phyloP scores from a whole-genome alignment of 169 alveolate genomes.

The Eimeria zaria region DNA sequence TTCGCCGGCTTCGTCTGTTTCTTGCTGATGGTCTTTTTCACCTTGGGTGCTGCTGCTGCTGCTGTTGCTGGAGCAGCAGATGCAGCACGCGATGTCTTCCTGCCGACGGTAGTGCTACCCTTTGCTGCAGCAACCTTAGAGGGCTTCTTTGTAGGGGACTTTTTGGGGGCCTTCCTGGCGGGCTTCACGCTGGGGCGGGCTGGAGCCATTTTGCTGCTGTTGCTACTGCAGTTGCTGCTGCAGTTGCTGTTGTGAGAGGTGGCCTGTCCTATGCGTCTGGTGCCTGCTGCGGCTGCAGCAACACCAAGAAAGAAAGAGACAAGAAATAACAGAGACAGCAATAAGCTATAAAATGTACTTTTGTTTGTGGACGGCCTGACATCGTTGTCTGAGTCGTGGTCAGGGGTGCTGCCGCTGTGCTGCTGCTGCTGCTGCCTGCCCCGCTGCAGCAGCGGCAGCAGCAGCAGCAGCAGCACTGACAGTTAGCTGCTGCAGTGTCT shows the following conservation, averaged over 20 bases:
- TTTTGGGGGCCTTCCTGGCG: slow-evolving; percentile 78
- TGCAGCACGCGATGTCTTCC: slow-evolving; percentile 64
- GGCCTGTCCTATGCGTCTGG: slow-evolving; percentile 56
- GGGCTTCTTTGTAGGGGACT: slow-evolving; percentile 61
- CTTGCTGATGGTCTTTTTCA: slow-evolving; percentile 60
- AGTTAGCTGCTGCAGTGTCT: slow-evolving; percentile 62
- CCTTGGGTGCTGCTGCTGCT: slow-evolving; percentile 74
- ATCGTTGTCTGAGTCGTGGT: slow-evolving; percentile 23
- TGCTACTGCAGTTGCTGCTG: slow-evolving; percentile 74
- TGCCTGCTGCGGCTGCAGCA: slow-evolving; percentile 80
- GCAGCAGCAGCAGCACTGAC: slow-evolving; percentile 66
- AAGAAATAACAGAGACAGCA: slow-evolving; percentile 77
- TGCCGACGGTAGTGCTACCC: slow-evolving; percentile 61
- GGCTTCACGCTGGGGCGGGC: slow-evolving; percentile 80
- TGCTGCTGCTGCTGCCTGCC: slow-evolving; percentile 77
- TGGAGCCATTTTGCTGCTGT: slow-evolving; percentile 79
- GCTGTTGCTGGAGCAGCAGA: slow-evolving; percentile 71
- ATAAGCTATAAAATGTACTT: slow-evolving; percentile 26
- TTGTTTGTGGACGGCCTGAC: slow-evolving; percentile 65
- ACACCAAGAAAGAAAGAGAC: slow-evolving; percentile 65
- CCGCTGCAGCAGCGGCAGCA: slow-evolving; percentile 75
- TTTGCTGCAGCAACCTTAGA: slow-evolving; percentile 34
- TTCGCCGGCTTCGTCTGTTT: slow-evolving; percentile 47
- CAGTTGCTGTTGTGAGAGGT: slow-evolving; percentile 56
- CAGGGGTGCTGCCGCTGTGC: slow-evolving; percentile 76